These are phyloP conservation scores for Linum lewisii DNA, from an alignment of 345 rosid genomes.

Conservation along the genomic window DNA sequence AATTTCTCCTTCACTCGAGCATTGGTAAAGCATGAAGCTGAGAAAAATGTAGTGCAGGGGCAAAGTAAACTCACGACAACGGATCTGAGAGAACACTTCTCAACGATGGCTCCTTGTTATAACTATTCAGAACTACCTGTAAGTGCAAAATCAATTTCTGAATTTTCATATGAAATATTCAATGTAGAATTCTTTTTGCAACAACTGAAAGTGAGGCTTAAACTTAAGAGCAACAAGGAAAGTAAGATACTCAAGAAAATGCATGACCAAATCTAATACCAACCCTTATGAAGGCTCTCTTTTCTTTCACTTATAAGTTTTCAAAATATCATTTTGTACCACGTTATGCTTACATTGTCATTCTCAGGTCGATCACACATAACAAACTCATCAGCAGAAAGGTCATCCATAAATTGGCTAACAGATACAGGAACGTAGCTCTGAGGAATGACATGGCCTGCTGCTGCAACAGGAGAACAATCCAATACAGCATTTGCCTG, in stretches of 20 bases:
- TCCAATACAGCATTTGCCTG: conserved; percentile 91
- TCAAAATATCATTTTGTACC: not conserved
- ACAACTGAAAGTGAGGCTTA: not conserved
- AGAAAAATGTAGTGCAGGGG: conserved; percentile 13
- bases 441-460: conserved; percentile 89
- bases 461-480: conserved; percentile 92
- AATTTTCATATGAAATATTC: conserved; percentile 20
- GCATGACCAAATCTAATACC: not conserved
- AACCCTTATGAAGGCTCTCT: not conserved
- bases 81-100: conserved; percentile 96
- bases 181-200: conserved; percentile 15
- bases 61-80: conserved; percentile 63
- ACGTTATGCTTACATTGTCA: conserved; percentile 41
- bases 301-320: not conserved
- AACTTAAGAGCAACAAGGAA: not conserved
- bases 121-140: conserved; percentile 55
- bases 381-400: conserved; percentile 84
- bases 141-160: conserved; percentile 31
- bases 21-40: too few species aligned
- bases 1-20: too few species aligned
- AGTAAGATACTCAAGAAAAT: not conserved
- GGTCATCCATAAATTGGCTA: conserved; percentile 98
- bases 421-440: conserved; percentile 88
- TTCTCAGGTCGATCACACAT: conserved; percentile 50
- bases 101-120: conserved; percentile 73